A percentile compares a stretch with the other conserved stretches of the same genome.
phyloP scores from a whole-genome alignment of 2,329 filamentous ascomycete genomes.

The Thelonectria rubi region DNA sequence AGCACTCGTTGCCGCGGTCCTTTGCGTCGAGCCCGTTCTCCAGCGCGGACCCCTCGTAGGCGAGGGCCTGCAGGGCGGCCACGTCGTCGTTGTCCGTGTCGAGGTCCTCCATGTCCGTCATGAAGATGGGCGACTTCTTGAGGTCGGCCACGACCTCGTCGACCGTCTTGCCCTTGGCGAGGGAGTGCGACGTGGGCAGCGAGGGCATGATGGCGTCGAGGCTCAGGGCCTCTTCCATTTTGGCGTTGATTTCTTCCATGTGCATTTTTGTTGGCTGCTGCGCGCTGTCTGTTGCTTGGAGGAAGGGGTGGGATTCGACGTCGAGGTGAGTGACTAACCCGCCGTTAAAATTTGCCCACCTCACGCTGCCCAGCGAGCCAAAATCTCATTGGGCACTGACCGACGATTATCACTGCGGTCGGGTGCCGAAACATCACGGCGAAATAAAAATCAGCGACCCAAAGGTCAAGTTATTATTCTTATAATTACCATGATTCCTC shows the following conservation, averaged over 20 bases:
- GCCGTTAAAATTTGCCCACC: slow-evolving; percentile 36
- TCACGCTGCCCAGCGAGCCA: background rate
- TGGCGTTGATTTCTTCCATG: slow-evolving; percentile 55
- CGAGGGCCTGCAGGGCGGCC: slow-evolving; percentile 87
- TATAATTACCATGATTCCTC: too few species aligned
- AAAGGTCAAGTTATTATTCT: too few species aligned
- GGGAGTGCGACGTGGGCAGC: slow-evolving; percentile 56
- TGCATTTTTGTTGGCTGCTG: slow-evolving; percentile 43
- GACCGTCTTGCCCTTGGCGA: slow-evolving; percentile 56
- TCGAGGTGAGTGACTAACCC: slow-evolving; percentile 21
- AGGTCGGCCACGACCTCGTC: slow-evolving; percentile 66
- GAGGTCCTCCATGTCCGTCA: slow-evolving; percentile 84
- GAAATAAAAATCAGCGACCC: background rate
- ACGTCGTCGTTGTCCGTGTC: slow-evolving; percentile 86
- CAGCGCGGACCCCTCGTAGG: slow-evolving; percentile 88
- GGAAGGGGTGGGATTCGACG: slow-evolving; percentile 11
- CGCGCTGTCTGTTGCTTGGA: background rate
- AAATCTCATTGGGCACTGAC: slow-evolving; percentile 40
- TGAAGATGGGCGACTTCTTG: slow-evolving; percentile 83
- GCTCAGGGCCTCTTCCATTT: slow-evolving; percentile 48
- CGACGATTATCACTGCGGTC: slow-evolving; percentile 19
- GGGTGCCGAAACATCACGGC: too few species aligned
- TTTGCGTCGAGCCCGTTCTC: slow-evolving; percentile 89
- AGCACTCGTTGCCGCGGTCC: slow-evolving; percentile 90
- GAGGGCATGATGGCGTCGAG: slow-evolving; percentile 47